These are phyloP conservation scores for Dalbergia cochinchinensis DNA, from an alignment of 306 rosid species.

Conservation along the genomic window DNA sequence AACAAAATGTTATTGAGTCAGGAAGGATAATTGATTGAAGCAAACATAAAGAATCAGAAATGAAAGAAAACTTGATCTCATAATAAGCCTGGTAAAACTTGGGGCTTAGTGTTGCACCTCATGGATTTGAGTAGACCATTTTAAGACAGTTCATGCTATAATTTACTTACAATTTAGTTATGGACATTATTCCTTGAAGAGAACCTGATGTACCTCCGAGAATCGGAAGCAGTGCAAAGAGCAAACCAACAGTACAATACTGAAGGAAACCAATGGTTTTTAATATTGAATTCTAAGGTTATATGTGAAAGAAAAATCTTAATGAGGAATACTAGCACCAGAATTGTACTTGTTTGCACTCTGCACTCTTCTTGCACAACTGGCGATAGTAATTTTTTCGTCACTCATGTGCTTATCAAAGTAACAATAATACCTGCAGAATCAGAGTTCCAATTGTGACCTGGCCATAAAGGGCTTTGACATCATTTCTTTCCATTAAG, in stretches of 20 bases:
- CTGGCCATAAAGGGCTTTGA: constrained; percentile 90
- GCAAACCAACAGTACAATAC: constrained; percentile 97
- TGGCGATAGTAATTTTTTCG: constrained; percentile 21
- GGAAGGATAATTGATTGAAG: constrained; percentile 33
- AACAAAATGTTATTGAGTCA: constrained; percentile 43
- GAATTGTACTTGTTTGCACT: constrained; percentile 22
- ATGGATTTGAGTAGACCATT: constrained; percentile 20
- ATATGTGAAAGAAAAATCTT: constrained; percentile 3
- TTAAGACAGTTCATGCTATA: constrained; percentile 27
- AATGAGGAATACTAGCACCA: constrained; percentile 14
- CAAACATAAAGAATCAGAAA: constrained; percentile 17
- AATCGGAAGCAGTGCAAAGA: constrained; percentile 94
- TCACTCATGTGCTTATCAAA: constrained; percentile 9
- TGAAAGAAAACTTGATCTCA: neutral
- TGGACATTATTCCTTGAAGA: constrained; percentile 90
- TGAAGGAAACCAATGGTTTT: constrained; percentile 46
- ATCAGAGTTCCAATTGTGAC: constrained; percentile 92
- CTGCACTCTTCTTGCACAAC: constrained; percentile 34
- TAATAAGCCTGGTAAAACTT: neutral
- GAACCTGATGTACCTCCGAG: constrained; percentile 92
- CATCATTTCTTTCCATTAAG: constrained; percentile 85
- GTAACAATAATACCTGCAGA: constrained; percentile 67
- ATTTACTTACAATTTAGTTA: constrained; percentile 82
- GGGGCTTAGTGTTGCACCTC: constrained; percentile 23
- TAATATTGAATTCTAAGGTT: constrained; percentile 30